Evolutionary conservation across 305 asterid genomes (phyloP).

Genomic region (Coffea humblotiana): DNA sequence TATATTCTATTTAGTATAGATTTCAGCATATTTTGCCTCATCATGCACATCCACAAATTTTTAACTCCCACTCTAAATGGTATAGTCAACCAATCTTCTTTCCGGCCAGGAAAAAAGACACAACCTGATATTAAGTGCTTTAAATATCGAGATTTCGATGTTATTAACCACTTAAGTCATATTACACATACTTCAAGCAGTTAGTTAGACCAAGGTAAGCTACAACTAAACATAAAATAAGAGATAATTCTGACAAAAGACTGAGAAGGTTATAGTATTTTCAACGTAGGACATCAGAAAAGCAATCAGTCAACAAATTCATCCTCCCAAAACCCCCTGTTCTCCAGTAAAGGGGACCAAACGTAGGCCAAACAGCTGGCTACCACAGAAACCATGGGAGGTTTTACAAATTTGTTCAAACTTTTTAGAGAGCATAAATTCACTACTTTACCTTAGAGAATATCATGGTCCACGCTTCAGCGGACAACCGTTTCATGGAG

Average conservation of each 20-base stretch:
- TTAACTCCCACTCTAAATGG: not conserved
- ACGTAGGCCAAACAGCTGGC: not conserved
- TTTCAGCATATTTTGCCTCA: not conserved
- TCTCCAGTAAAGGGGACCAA: not conserved
- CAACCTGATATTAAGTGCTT: not conserved
- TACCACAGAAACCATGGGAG: not conserved
- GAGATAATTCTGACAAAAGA: not conserved
- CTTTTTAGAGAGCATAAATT: not conserved
- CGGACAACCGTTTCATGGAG: slow-evolving; percentile 81
- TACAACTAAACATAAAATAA: not conserved
- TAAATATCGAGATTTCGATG: not conserved
- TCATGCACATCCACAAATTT: not conserved
- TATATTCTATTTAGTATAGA: not conserved
- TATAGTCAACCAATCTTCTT: not conserved
- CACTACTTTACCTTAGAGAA: slow-evolving; percentile 64
- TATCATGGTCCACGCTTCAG: slow-evolving; percentile 83
- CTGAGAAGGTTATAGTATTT: not conserved
- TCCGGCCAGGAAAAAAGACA: not conserved
- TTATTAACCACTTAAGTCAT: not conserved
- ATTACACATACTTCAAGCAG: not conserved
- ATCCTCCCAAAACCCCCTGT: not conserved
- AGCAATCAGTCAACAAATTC: not conserved
- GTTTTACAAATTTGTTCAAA: slow-evolving; percentile 12
- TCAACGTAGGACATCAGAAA: not conserved
- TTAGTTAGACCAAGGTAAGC: not conserved